Conservation (phyloP, 2,329 filamentous ascomycete genomes). For the Penicillium vulpinum region DNA sequence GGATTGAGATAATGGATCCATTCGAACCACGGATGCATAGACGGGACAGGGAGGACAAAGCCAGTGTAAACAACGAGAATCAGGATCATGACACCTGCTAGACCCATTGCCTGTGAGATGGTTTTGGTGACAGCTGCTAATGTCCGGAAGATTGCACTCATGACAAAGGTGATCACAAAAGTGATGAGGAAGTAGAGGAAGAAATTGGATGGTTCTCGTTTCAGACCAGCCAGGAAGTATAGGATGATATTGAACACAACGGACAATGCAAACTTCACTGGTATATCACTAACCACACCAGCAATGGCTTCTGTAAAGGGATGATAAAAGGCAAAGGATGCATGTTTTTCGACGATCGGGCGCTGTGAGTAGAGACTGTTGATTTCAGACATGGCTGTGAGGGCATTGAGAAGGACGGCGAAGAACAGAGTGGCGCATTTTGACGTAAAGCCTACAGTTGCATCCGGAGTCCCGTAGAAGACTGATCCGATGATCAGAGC, state of each 20-base stretch:
- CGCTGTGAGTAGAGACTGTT: slow-evolving; percentile 43
- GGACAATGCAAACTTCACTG: slow-evolving; percentile 71
- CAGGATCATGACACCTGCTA: slow-evolving; percentile 52
- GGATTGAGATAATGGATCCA: slow-evolving; percentile 83
- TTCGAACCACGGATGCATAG: slow-evolving; percentile 76
- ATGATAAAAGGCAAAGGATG: slow-evolving; percentile 33
- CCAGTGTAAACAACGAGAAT: slow-evolving; percentile 51
- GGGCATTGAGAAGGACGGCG: slow-evolving; percentile 80
- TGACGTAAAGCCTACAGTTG: slow-evolving; percentile 69
- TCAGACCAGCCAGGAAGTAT: slow-evolving; percentile 83
- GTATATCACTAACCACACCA: slow-evolving; percentile 48
- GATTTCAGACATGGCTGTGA: slow-evolving; percentile 50
- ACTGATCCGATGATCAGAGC: slow-evolving; percentile 74
- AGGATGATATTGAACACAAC: slow-evolving; percentile 75
- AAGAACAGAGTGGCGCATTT: slow-evolving; percentile 81
- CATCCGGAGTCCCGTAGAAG: slow-evolving; percentile 70
- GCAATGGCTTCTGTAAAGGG: slow-evolving; percentile 21
- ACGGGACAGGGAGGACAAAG: slow-evolving; percentile 42
- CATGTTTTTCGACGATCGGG: slow-evolving; percentile 32
- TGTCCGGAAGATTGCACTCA: slow-evolving; percentile 82
- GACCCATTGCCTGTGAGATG: slow-evolving; percentile 56
- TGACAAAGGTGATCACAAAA: slow-evolving; percentile 70
- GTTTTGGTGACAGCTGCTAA: slow-evolving; percentile 74
- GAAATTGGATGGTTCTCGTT: slow-evolving; percentile 71
- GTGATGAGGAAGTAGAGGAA: slow-evolving; percentile 83